Conservation (phyloP, 1,284 basidiomycete genomes). For the Heterobasidion annosum region DNA sequence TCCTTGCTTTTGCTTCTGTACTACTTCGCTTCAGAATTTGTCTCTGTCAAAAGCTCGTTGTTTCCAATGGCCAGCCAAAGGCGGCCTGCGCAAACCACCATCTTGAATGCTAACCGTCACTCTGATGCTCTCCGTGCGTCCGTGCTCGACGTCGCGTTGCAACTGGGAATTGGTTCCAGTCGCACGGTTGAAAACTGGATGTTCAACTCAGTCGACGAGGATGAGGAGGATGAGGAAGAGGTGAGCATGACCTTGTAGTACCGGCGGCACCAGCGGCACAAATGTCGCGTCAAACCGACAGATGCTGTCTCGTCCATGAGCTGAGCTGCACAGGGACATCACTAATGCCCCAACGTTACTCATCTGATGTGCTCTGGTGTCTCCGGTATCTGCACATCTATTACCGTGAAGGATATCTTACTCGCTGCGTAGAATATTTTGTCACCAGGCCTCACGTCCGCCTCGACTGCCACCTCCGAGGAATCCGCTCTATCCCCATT, state of each 20-base stretch:
- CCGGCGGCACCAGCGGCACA: not conserved
- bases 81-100: not conserved
- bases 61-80: not conserved
- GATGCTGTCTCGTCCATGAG: not conserved
- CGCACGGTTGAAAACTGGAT: conserved; percentile 57
- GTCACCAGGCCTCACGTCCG: conserved; percentile 25
- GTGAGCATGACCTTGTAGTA: conserved; percentile 7
- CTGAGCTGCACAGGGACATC: conserved; percentile 7
- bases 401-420: not conserved
- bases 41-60: no score
- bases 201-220: conserved; percentile 48
- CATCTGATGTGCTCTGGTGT: conserved; percentile 1
- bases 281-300: not conserved
- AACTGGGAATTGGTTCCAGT: conserved; percentile 50
- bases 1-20: not conserved
- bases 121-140: conserved; percentile 55
- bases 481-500: conserved; percentile 16
- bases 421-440: conserved; percentile 11
- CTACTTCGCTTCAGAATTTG: no score
- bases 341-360: not conserved
- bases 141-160: conserved; percentile 58
- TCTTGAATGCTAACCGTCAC: conserved; percentile 26
- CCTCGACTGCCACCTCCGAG: conserved; percentile 26
- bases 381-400: not conserved
- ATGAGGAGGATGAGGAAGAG: conserved; percentile 44